Evolutionary conservation across 1,139 yeast species (phyloP).

Genomic region (Diutina catenulata): DNA sequence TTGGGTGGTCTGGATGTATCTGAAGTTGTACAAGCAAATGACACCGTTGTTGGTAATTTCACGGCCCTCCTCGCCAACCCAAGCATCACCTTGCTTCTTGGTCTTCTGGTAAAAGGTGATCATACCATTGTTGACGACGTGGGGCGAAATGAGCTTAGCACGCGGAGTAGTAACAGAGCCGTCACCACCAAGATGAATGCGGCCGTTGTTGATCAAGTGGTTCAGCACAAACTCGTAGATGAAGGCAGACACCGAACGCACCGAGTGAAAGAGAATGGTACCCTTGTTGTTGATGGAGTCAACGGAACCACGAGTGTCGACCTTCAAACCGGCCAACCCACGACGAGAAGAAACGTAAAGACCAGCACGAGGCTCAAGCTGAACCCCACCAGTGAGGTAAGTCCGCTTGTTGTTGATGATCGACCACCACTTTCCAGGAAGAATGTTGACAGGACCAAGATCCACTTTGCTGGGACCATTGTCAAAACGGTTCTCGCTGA

Average conservation of each 20-base stretch:
- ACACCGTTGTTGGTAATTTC: slow-evolving; percentile 7
- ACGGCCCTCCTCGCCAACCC: neutral
- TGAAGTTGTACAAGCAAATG: slow-evolving; percentile 7
- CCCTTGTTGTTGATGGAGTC: neutral
- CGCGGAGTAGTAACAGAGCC: neutral
- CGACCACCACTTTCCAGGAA: neutral
- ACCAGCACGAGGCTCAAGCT: neutral
- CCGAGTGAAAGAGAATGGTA: slow-evolving; percentile 1
- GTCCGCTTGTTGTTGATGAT: neutral
- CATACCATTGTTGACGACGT: slow-evolving; percentile 1
- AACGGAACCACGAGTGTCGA: neutral
- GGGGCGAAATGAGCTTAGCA: neutral
- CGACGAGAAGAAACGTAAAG: neutral
- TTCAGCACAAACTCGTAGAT: neutral
- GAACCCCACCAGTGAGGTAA: neutral
- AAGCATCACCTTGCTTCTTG: neutral
- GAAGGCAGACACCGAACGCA: slow-evolving; percentile 1
- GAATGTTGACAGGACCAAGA: neutral
- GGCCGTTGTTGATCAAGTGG: slow-evolving; percentile 1
- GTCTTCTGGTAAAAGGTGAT: neutral
- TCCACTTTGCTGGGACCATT: too few relatives aligned
- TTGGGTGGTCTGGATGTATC: slow-evolving; percentile 7
- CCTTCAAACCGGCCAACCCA: neutral
- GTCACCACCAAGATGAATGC: neutral
- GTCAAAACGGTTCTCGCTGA: too few relatives aligned